phyloP scores from a whole-genome alignment of 345 rosid genomes.

The Rhodomyrtus tomentosa region DNA sequence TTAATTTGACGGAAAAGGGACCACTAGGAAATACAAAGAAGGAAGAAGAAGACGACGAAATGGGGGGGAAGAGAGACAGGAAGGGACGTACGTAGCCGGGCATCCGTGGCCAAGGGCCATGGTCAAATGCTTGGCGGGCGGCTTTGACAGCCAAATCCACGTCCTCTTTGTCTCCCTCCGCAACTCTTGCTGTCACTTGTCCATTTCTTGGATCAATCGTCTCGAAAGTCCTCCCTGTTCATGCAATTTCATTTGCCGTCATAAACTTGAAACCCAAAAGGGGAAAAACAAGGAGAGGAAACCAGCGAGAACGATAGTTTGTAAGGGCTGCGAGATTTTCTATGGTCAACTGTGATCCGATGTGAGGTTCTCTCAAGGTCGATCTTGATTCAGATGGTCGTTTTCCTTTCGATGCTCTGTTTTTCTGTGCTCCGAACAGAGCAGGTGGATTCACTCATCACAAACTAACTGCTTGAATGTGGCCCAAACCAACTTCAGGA shows the following conservation, averaged over 20 bases:
- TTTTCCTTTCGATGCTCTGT: not conserved
- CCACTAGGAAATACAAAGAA: not conserved
- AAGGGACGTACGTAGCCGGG: slow-evolving; percentile 36
- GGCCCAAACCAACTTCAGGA: not conserved
- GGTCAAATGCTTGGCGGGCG: slow-evolving; percentile 55
- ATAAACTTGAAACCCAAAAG: not conserved
- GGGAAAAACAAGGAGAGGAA: not conserved
- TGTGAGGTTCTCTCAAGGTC: not conserved
- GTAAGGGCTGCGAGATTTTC: not conserved
- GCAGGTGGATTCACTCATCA: not conserved
- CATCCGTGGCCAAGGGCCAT: slow-evolving; percentile 64
- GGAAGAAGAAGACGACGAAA: not conserved
- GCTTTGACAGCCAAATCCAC: slow-evolving; percentile 50
- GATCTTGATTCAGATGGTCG: not conserved
- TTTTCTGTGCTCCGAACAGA: not conserved
- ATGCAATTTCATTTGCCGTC: not conserved
- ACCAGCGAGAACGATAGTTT: not conserved
- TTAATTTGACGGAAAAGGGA: not conserved
- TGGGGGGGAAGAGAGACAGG: not conserved
- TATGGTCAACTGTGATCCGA: too few relatives aligned
- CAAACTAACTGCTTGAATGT: not conserved
- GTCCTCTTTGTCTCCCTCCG: slow-evolving; percentile 50
- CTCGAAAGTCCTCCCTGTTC: slow-evolving; percentile 40
- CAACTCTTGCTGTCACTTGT: slow-evolving; percentile 24
- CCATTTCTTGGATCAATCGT: slow-evolving; percentile 50